A percentile compares a stretch with the other conserved stretches of the same genome.
Conservation (phyloP, 768 basidiomycete genomes). For the Termitomyces sp. region DNA sequence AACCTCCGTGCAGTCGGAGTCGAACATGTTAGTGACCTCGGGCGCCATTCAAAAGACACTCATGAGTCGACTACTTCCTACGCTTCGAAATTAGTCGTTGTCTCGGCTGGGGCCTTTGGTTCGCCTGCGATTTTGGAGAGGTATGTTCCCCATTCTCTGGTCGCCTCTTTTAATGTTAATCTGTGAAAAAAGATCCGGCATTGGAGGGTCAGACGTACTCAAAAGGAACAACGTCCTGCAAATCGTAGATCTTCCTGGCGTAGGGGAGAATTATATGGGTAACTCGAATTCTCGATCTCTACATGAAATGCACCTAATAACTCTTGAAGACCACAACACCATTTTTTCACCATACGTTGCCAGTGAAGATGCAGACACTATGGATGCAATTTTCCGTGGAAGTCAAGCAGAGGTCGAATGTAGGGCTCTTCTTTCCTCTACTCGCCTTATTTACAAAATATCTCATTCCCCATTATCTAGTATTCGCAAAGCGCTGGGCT, state of each 20-base stretch:
- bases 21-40: slow-evolving; percentile 45
- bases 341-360: slow-evolving; percentile 39
- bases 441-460: no score
- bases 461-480: no score
- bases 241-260: slow-evolving; percentile 69
- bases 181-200: slow-evolving; percentile 47
- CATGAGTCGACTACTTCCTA: slow-evolving; percentile 25
- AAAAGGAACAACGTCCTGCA: slow-evolving; percentile 44
- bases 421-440: slow-evolving; percentile 22
- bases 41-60: slow-evolving; percentile 22
- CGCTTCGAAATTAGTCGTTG: slow-evolving; percentile 45
- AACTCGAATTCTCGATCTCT: not conserved
- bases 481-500: slow-evolving; percentile 9
- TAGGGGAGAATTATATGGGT: slow-evolving; percentile 71
- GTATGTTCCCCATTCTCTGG: slow-evolving; percentile 16
- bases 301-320: not conserved
- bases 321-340: slow-evolving; percentile 37
- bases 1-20: slow-evolving; percentile 47
- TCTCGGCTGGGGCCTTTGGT: slow-evolving; percentile 54
- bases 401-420: slow-evolving; percentile 37
- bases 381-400: slow-evolving; percentile 46
- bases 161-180: not conserved
- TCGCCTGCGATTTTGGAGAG: slow-evolving; percentile 56
- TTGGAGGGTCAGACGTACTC: slow-evolving; percentile 55
- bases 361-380: slow-evolving; percentile 43